phyloP scores from a whole-genome alignment of 306 rosid species.

The Gastrolobium bilobum region DNA sequence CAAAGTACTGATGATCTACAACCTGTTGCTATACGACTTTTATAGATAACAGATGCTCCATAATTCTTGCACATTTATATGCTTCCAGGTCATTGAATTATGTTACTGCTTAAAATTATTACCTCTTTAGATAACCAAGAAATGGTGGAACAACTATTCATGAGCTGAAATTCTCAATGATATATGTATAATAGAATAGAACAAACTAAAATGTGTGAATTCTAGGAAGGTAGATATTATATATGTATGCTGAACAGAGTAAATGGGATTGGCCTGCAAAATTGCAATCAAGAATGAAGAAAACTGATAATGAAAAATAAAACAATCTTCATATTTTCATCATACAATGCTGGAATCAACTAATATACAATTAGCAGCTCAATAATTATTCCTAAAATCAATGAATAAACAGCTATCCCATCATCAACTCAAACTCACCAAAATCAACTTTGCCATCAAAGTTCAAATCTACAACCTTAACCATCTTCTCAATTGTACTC shows the following conservation, averaged over 20 bases:
- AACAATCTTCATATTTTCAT: conserved; percentile 8
- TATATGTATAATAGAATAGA: background rate
- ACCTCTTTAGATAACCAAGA: background rate
- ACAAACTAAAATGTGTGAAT: background rate
- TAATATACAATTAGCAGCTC: conserved; percentile 46
- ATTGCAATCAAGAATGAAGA: conserved; percentile 7
- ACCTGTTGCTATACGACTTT: background rate
- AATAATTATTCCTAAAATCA: conserved; percentile 39
- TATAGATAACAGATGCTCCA: background rate
- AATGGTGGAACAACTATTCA: background rate
- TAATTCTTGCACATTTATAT: background rate
- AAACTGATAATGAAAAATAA: background rate
- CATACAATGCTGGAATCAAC: conserved; percentile 17
- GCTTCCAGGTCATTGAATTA: background rate
- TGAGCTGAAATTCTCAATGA: background rate
- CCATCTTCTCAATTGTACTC: conserved; percentile 79
- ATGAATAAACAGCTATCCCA: conserved; percentile 58
- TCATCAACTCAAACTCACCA: conserved; percentile 83
- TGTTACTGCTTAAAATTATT: background rate
- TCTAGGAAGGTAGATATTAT: conserved; percentile 18
- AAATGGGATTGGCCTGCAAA: conserved; percentile 9
- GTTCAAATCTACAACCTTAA: conserved; percentile 83
- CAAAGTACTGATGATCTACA: background rate
- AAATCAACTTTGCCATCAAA: conserved; percentile 93
- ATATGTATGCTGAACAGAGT: conserved; percentile 7